These are phyloP conservation scores for Endotrypanum monterogeii DNA, from an alignment of 208 protist species.

Conservation along the genomic window DNA sequence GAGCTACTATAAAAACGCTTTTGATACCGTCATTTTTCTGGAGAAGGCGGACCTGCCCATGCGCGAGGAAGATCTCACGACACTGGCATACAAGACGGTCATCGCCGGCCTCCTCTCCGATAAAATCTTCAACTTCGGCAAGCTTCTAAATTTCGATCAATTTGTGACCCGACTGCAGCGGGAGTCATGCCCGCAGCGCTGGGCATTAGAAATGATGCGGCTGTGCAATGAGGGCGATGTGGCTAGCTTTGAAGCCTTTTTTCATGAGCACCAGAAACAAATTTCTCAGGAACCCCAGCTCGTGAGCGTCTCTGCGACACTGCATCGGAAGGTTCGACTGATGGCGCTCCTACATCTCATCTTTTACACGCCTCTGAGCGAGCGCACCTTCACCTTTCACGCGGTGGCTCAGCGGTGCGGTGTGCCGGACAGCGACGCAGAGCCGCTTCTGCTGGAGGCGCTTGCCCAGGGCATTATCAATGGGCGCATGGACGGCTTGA, in stretches of 20 bases:
- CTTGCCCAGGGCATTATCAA: conserved; percentile 93
- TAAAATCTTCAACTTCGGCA: conserved; percentile 89
- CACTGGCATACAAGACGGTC: conserved; percentile 73
- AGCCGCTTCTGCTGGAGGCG: conserved; percentile 94
- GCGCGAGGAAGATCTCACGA: conserved; percentile 53
- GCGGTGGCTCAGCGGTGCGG: conserved; percentile 71
- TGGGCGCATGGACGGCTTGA: conserved; percentile 94
- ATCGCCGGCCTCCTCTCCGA: conserved; percentile 81
- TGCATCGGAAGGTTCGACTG: conserved; percentile 84
- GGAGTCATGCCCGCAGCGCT: conserved; percentile 39
- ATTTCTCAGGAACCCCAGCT: conserved; percentile 48
- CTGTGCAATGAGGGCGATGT: conserved; percentile 87
- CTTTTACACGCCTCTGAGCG: conserved; percentile 93
- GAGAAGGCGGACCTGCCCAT: conserved; percentile 82
- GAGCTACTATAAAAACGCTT: conserved; percentile 84
- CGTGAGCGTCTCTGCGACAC: conserved; percentile 21
- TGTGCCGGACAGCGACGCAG: conserved; percentile 74
- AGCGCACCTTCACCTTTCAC: conserved; percentile 87
- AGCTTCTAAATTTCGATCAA: conserved; percentile 70
- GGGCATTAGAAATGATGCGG: conserved; percentile 73
- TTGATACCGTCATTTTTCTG: conserved; percentile 74
- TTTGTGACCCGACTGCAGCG: conserved; percentile 44
- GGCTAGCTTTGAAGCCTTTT: conserved; percentile 65
- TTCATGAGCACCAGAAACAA: conserved; percentile 35
- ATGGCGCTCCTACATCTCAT: conserved; percentile 96